Conservation (phyloP, 176 grass and related monocot genomes). For the Oryza officinalis region DNA sequence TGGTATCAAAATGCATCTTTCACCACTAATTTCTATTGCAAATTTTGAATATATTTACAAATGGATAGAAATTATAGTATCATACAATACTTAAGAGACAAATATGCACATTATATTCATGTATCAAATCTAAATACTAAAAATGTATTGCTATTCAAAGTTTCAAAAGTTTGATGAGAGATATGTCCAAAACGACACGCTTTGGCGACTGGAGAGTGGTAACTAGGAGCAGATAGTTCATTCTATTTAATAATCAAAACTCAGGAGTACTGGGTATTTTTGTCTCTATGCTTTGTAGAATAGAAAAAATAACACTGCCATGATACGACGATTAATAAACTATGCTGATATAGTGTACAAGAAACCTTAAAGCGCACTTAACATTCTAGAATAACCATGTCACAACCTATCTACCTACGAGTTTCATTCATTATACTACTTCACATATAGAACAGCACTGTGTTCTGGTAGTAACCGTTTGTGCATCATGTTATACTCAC, state of each 20-base stretch:
- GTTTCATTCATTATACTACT: slow-evolving; percentile 14
- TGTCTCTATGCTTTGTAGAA: neutral
- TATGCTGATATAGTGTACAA: neutral
- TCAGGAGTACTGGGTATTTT: neutral
- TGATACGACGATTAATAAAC: neutral
- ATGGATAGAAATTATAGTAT: neutral
- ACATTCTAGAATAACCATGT: neutral
- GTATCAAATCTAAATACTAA: neutral
- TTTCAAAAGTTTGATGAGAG: neutral
- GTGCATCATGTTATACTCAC: neutral
- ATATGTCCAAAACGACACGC: neutral
- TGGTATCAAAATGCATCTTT: neutral
- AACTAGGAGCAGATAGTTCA: neutral
- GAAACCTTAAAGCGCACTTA: slow-evolving; percentile 6
- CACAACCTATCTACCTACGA: neutral
- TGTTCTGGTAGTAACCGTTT: neutral
- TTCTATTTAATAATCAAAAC: neutral
- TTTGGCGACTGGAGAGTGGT: neutral
- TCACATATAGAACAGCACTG: neutral
- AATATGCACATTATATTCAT: neutral
- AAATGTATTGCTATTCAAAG: neutral
- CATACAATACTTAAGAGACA: neutral
- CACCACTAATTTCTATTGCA: neutral
- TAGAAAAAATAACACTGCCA: neutral
- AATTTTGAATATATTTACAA: neutral